These are phyloP conservation scores for Nakazawaea molendinolei DNA, from an alignment of 805 yeast genomes.

Conservation along the genomic window DNA sequence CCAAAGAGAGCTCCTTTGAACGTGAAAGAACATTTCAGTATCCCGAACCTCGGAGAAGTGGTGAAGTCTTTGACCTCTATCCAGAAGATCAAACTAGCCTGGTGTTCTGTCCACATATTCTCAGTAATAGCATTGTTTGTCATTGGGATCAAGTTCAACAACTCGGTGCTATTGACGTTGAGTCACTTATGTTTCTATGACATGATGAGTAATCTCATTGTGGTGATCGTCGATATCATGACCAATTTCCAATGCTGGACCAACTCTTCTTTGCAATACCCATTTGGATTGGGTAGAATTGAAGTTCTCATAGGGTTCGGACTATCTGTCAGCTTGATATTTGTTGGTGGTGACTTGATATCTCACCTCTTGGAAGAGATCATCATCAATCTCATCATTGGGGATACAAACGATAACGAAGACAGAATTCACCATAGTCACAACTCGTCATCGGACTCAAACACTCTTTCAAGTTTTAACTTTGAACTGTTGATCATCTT, in stretches of 20 bases:
- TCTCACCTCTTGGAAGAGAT: conserved; percentile 84
- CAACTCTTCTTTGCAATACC: conserved; percentile 71
- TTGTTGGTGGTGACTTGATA: conserved; percentile 84
- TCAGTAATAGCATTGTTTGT: conserved; percentile 51
- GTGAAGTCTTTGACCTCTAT: conserved; percentile 46
- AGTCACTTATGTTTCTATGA: conserved; percentile 88
- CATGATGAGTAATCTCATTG: conserved; percentile 65
- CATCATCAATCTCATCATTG: conserved; percentile 37
- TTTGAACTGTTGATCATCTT: conserved; percentile 24
- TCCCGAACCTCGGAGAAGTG: conserved; percentile 66
- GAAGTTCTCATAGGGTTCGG: conserved; percentile 89
- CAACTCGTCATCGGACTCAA: conserved; percentile 19
- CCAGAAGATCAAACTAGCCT: conserved; percentile 51
- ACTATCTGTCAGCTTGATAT: conserved; percentile 71
- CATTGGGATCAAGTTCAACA: conserved; percentile 49
- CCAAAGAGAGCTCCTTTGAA: conserved; percentile 59
- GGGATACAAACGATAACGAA: conserved; percentile 17
- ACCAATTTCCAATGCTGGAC: conserved; percentile 93
- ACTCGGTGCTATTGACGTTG: conserved; percentile 62
- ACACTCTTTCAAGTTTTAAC: conserved; percentile 17
- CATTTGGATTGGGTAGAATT: conserved; percentile 89
- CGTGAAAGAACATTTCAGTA: conserved; percentile 59
- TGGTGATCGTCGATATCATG: conserved; percentile 70
- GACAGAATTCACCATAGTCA: conserved; percentile 24
- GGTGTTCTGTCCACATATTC: conserved; percentile 53